Percentiles rank a stretch among this genome's conserved stretches.
These are phyloP conservation scores for Candida loeiensis DNA, from an alignment of 805 yeast species.

Conservation along the genomic window DNA sequence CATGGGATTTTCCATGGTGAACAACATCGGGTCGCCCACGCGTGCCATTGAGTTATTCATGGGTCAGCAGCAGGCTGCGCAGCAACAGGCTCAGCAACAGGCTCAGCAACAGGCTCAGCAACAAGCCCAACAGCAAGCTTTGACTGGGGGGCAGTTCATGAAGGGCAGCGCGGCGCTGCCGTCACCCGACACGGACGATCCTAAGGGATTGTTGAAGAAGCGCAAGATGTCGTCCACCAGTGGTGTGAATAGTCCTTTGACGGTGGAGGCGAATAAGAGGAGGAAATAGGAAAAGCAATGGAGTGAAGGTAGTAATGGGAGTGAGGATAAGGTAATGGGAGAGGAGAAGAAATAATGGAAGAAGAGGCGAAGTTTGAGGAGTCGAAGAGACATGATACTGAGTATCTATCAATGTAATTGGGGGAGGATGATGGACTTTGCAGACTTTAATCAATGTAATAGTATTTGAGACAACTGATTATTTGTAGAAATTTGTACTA, in stretches of 20 bases:
- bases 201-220: slow-evolving; percentile 11
- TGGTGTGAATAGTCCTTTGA: slow-evolving; percentile 11
- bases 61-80: slow-evolving; percentile 11
- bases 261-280: slow-evolving; percentile 11
- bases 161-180: slow-evolving; percentile 8
- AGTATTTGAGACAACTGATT: no score
- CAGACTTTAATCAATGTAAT: no score
- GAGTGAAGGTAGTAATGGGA: neutral
- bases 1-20: slow-evolving; percentile 52
- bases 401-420: no score
- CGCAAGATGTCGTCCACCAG: slow-evolving; percentile 12
- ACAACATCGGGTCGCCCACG: slow-evolving; percentile 50
- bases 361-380: no score
- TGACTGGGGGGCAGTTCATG: slow-evolving; percentile 1
- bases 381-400: no score
- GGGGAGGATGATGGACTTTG: no score
- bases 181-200: slow-evolving; percentile 9
- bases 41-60: slow-evolving; percentile 48
- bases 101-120: slow-evolving; percentile 6
- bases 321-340: neutral
- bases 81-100: slow-evolving; percentile 3
- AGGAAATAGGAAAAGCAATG: slow-evolving; percentile 9
- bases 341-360: no score
- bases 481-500: no score
- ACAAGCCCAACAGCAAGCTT: slow-evolving; percentile 4